Evolutionary conservation across 2,329 filamentous ascomycete genomes (phyloP).

Genomic region (Beauveria varroae): DNA sequence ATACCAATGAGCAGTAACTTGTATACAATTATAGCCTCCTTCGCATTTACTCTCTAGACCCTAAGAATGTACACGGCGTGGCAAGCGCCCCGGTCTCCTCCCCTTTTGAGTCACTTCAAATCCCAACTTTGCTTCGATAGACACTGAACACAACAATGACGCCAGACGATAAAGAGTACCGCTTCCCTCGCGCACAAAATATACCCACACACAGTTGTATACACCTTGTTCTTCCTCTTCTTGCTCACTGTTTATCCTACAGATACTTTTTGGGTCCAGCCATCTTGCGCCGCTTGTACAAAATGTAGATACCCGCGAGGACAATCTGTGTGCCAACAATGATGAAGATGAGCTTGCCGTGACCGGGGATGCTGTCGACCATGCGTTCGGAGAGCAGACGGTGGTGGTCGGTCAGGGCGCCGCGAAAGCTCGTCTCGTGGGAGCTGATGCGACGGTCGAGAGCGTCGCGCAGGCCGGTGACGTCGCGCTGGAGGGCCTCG

Average conservation of each 20-base stretch:
- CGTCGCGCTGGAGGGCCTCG: conserved; percentile 39
- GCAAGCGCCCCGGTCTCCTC: neutral
- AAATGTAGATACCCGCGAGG: conserved; percentile 59
- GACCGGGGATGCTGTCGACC: conserved; percentile 39
- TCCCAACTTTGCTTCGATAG: neutral
- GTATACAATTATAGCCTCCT: neutral
- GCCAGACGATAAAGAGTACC: neutral
- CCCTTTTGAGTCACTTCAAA: neutral
- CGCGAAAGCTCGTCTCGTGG: conserved; percentile 46
- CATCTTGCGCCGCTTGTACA: conserved; percentile 73
- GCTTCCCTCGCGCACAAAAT: neutral
- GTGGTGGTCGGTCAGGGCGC: conserved; percentile 43
- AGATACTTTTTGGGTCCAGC: conserved; percentile 88
- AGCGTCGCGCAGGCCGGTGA: conserved; percentile 50
- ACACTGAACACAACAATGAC: neutral
- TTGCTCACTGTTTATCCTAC: conserved; percentile 30
- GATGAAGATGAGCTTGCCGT: conserved; percentile 54
- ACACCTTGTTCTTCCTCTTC: neutral
- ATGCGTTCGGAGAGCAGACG: conserved; percentile 41
- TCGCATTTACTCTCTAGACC: neutral
- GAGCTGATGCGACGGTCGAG: conserved; percentile 41
- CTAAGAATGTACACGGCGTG: neutral
- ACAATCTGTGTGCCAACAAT: conserved; percentile 69
- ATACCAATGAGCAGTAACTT: neutral
- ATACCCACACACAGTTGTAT: neutral